Percentiles rank a stretch among this genome's conserved stretches.
phyloP scores from a whole-genome alignment of 306 rosid species.

The Dryas alaskensis region DNA sequence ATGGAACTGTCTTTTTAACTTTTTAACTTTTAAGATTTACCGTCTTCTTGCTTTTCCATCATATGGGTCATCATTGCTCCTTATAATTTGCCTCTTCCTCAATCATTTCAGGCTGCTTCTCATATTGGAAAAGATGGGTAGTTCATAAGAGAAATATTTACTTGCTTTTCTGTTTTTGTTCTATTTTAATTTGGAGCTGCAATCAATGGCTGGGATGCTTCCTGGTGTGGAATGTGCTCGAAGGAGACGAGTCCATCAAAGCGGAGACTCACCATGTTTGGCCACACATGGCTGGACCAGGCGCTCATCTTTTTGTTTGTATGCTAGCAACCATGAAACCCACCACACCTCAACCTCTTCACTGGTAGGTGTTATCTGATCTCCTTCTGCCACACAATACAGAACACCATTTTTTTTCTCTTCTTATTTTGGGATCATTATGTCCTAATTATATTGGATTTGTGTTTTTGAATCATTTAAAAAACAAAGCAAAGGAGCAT shows the following conservation, averaged over 20 bases:
- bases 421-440: not conserved
- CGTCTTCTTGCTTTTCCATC: not conserved
- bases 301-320: slow-evolving; percentile 60
- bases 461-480: not conserved
- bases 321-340: slow-evolving; percentile 49
- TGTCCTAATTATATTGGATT: not conserved
- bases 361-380: slow-evolving; percentile 18
- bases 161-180: not conserved
- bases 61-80: not conserved
- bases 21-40: not conserved
- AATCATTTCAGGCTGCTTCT: not conserved
- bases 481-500: slow-evolving; percentile 39
- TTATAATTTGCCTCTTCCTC: too few species aligned
- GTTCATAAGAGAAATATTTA: not conserved
- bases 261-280: slow-evolving; percentile 36
- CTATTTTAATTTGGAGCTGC: not conserved
- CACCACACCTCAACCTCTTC: slow-evolving; percentile 37
- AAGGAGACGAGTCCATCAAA: slow-evolving; percentile 64
- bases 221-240: slow-evolving; percentile 97
- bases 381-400: not conserved
- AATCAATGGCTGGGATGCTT: slow-evolving; percentile 70
- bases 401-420: not conserved
- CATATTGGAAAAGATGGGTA: not conserved
- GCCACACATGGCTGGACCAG: slow-evolving; percentile 35
- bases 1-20: too few species aligned